Base-by-base conservation (phyloP, 2,329 filamentous ascomycete species). In the Calycina herbarum region DNA sequence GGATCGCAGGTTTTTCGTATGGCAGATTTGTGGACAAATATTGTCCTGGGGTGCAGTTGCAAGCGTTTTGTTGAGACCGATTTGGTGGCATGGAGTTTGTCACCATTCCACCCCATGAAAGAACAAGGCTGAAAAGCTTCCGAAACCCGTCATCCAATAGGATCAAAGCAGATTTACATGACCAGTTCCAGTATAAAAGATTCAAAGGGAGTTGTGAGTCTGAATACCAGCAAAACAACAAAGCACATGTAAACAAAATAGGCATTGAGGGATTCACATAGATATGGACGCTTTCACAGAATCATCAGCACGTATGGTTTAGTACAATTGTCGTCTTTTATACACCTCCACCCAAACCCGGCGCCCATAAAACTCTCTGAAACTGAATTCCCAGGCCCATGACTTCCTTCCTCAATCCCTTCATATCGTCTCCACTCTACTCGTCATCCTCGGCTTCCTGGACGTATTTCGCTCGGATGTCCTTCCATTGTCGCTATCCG, bases 401-500 rank as follows among this genome's bases (percentile, higher is more conserved):
- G 7, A 56, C 58, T 11, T 61, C 27, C 24, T 31, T 10, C 33
- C 45, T 17, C 7, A 13, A 29, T 33, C 20, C 59, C 33, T 20
- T n/a, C 8, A 10, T 61, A 11, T 20, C 15, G 3, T 7, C 27
- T 62, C 38, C 20, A 35, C 8, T 63, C 61, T 70, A 69, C 63
- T 75, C 72, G 57, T 76, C 74, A 79, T 76, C 80, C 67, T 89
- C 88, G 70, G 89, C 86, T 71, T 88, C 88, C 81, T 91, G 82
- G 76, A 96, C 80, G 81, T 97, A 99, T 81, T 86, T 89, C 80
- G 89, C 83, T 83, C 96, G 94, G 84, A 99, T 97, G 80, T 99
- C 95, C 87, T 97, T 97, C 95, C 95, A 98, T 96, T 97, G 94
- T 77, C 94, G 93, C 94, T 98, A 77, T 74, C 38, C n/a, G 61